Evolutionary conservation across 805 yeast genomes (phyloP).

Genomic region (Suhomyces kilbournensis): DNA sequence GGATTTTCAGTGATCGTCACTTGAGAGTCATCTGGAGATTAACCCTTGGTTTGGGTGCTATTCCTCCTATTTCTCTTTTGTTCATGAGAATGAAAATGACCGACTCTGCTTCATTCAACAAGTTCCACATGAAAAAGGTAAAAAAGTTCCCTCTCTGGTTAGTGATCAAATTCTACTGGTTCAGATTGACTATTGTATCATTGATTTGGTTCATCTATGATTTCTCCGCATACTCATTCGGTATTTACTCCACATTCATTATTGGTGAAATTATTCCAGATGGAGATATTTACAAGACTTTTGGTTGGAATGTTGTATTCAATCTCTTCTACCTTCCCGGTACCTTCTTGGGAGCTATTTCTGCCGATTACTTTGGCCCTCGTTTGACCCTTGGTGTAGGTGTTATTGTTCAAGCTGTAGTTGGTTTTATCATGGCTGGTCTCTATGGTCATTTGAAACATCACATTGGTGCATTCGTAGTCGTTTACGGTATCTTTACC

Average conservation of each 20-base stretch:
- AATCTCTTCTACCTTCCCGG: slow-evolving; percentile 91
- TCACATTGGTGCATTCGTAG: slow-evolving; percentile 75
- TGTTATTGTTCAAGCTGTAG: slow-evolving; percentile 64
- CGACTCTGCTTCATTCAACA: slow-evolving; percentile 70
- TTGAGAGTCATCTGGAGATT: slow-evolving; percentile 89
- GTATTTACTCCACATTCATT: slow-evolving; percentile 76
- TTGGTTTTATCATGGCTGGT: slow-evolving; percentile 85
- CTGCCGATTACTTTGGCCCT: slow-evolving; percentile 91
- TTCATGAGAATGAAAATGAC: slow-evolving; percentile 71
- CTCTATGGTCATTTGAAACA: slow-evolving; percentile 51
- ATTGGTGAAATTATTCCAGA: slow-evolving; percentile 56
- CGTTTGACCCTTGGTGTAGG: slow-evolving; percentile 73
- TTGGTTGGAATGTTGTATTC: slow-evolving; percentile 91
- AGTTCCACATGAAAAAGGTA: slow-evolving; percentile 64
- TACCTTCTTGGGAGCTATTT: slow-evolving; percentile 77
- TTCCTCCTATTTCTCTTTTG: slow-evolving; percentile 79
- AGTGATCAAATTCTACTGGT: slow-evolving; percentile 79
- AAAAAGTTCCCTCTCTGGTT: slow-evolving; percentile 60
- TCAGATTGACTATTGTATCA: slow-evolving; percentile 66
- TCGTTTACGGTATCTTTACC: slow-evolving; percentile 83
- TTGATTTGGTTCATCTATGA: slow-evolving; percentile 90
- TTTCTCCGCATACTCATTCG: slow-evolving; percentile 83
- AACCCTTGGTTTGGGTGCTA: slow-evolving; percentile 84
- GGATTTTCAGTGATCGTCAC: slow-evolving; percentile 73
- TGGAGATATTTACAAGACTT: slow-evolving; percentile 63